A percentile compares a stretch with the other conserved stretches of the same genome.
Evolutionary conservation across 2,329 filamentous ascomycete genomes (phyloP).

Genomic region (Pestalotiopsis sp.): DNA sequence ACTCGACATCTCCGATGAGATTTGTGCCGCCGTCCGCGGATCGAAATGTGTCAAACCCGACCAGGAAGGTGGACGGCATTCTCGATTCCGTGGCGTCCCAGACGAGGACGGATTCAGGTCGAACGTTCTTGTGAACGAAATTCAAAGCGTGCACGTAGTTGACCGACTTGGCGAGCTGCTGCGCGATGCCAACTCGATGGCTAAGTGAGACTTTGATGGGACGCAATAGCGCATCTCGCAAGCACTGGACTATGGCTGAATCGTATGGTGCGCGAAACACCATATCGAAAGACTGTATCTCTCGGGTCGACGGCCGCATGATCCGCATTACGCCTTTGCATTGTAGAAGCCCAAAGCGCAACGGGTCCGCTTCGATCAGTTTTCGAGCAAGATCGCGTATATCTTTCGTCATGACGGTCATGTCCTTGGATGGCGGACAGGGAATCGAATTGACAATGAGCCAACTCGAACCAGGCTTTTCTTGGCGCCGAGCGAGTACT

Average conservation of each 20-base stretch:
- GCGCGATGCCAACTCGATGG: not conserved
- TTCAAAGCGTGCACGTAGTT: conserved; percentile 24
- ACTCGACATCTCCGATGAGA: conserved; percentile 37
- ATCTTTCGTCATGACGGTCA: not conserved
- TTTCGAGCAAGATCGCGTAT: not conserved
- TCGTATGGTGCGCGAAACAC: not conserved
- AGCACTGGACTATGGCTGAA: not conserved
- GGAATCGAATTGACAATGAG: not conserved
- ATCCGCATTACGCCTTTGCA: not conserved
- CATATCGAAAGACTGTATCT: not conserved
- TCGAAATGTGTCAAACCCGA: conserved; percentile 49
- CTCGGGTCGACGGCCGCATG: not conserved
- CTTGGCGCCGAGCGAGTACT: not conserved
- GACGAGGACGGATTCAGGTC: conserved; percentile 38
- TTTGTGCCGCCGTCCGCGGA: conserved; percentile 33
- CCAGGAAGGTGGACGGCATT: conserved; percentile 34
- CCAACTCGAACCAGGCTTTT: not conserved
- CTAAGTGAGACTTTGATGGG: not conserved
- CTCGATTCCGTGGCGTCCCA: not conserved
- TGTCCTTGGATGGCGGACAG: not conserved
- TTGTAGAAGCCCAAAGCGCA: not conserved
- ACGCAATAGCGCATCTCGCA: not conserved
- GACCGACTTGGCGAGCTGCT: not conserved
- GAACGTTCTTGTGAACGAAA: conserved; percentile 48
- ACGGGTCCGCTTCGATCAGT: not conserved